These are phyloP conservation scores for Nicotiana sylvestris DNA, from an alignment of 257 asterid species.

Conservation along the genomic window DNA sequence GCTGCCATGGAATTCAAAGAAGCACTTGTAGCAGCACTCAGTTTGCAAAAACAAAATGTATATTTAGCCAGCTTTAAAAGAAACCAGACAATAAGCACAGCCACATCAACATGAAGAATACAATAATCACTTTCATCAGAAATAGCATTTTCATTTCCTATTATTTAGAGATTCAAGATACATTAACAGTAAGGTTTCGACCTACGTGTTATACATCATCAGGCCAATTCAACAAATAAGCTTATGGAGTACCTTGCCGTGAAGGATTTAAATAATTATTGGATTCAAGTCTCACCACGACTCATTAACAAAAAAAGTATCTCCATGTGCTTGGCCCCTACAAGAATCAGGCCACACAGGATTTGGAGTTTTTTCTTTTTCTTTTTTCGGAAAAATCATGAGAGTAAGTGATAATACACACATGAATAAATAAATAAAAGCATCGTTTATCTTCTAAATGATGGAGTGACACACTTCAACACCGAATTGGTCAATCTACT, in stretches of 20 bases:
- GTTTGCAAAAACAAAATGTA: background rate
- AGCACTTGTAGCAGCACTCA: background rate
- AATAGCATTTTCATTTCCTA: background rate
- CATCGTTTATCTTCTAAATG: background rate
- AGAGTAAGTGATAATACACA: background rate
- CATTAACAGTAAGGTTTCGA: background rate
- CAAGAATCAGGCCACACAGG: background rate
- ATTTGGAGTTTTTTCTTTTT: background rate
- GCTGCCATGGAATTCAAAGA: background rate
- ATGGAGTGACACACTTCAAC: background rate
- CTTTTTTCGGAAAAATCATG: background rate
- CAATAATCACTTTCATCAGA: background rate
- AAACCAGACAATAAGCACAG: background rate
- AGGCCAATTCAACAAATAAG: background rate
- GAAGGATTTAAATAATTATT: background rate
- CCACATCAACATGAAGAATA: background rate
- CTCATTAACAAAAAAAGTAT: background rate
- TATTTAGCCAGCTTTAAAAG: background rate
- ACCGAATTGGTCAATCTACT: background rate
- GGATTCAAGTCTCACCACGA: background rate
- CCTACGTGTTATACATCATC: background rate
- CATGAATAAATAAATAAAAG: background rate
- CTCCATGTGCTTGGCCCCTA: background rate
- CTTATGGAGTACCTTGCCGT: background rate
- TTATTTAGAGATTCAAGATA: background rate